These are phyloP conservation scores for Hyaloscypha finlandica DNA, from an alignment of 495 filamentous ascomycete genomes.

Conservation along the genomic window DNA sequence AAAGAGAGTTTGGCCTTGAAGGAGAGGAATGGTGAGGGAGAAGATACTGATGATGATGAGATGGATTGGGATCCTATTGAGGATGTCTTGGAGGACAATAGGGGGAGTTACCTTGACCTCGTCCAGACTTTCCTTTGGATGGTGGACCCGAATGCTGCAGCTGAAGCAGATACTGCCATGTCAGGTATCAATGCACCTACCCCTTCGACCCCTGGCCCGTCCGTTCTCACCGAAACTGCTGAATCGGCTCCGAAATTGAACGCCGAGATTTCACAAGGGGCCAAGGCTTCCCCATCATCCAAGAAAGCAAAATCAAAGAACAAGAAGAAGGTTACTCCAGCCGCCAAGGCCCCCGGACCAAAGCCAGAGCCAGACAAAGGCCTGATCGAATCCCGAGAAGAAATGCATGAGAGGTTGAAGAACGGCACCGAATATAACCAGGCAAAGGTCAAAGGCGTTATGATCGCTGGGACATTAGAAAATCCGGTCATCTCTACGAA, in stretches of 20 bases:
- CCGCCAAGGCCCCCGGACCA: conserved; percentile 7
- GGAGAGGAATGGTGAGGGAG: conserved; percentile 15
- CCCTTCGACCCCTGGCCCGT: background rate
- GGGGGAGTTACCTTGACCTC: conserved; percentile 45
- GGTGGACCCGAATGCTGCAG: conserved; percentile 10
- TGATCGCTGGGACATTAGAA: conserved; percentile 43
- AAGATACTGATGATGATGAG: conserved; percentile 30
- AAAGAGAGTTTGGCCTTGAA: conserved; percentile 42
- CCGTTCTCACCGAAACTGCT: conserved; percentile 7
- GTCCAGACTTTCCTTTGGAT: conserved; percentile 49
- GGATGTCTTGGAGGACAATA: conserved; percentile 48
- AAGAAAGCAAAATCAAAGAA: conserved; percentile 45
- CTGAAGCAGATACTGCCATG: conserved; percentile 22
- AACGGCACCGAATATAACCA: conserved; percentile 44
- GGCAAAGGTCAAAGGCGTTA: conserved; percentile 34
- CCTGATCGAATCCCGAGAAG: conserved; percentile 43
- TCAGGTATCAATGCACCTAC: conserved; percentile 8
- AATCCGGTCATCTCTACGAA: conserved; percentile 38
- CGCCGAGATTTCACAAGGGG: conserved; percentile 22
- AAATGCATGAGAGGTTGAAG: conserved; percentile 42
- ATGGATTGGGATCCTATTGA: conserved; percentile 57
- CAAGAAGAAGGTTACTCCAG: conserved; percentile 26
- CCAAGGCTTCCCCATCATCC: conserved; percentile 28
- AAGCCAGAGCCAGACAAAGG: conserved; percentile 36
- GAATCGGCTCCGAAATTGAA: conserved; percentile 15